phyloP scores from a whole-genome alignment of 2,329 filamentous ascomycete species.

The Fonsecaea multimorphosa region DNA sequence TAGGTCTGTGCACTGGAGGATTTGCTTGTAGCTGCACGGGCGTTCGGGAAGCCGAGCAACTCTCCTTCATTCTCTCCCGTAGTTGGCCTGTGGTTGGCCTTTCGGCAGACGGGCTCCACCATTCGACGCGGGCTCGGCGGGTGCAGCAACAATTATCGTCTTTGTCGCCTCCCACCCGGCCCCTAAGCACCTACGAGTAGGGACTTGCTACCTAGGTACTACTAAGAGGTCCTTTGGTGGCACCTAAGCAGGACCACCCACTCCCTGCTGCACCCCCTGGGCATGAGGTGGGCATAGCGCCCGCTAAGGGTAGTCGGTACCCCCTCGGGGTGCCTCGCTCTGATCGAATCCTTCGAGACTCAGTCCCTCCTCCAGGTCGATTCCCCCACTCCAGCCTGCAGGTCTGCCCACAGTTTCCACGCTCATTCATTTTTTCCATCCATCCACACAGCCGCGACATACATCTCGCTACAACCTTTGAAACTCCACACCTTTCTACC shows the following conservation, averaged over 20 bases:
- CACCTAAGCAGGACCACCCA: constrained; percentile 11
- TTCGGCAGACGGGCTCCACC: background rate
- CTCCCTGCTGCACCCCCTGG: background rate
- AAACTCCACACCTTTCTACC: constrained; percentile 7
- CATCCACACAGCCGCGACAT: constrained; percentile 8
- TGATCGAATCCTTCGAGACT: constrained; percentile 13
- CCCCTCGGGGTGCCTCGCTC: constrained; percentile 7
- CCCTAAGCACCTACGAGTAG: constrained; percentile 6
- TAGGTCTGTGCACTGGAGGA: constrained; percentile 9
- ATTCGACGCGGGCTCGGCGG: constrained; percentile 1
- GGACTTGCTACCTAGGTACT: too few relatives aligned
- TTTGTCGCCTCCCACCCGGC: constrained; percentile 21
- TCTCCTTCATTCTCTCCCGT: background rate
- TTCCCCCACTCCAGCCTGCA: constrained; percentile 14
- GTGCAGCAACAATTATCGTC: constrained; percentile 14
- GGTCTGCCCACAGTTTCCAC: constrained; percentile 8
- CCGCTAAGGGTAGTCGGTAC: constrained; percentile 8
- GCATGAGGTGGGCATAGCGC: constrained; percentile 6
- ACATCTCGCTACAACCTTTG: constrained; percentile 9
- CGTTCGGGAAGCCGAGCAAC: constrained; percentile 21
- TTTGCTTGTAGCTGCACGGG: constrained; percentile 15
- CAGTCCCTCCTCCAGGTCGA: constrained; percentile 18
- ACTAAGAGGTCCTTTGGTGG: background rate
- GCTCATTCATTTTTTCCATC: constrained; percentile 14
- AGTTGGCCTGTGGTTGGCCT: background rate